Percentiles rank a stretch among this genome's conserved stretches.
Evolutionary conservation across 2,329 filamentous ascomycete species (phyloP).

Genomic region (Lachnellula hyalina): DNA sequence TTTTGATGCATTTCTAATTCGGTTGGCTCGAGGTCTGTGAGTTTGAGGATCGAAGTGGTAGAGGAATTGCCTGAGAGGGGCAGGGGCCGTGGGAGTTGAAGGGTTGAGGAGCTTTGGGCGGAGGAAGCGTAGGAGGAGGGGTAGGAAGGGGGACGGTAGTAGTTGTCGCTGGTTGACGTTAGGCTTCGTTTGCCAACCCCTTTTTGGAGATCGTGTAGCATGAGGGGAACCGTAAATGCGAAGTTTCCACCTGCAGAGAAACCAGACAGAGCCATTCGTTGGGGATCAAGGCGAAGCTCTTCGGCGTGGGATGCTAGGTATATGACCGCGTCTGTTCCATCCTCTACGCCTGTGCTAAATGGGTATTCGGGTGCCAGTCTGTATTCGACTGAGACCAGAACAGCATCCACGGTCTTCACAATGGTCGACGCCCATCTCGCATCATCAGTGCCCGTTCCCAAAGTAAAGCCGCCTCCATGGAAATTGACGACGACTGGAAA

Average conservation of each 20-base stretch:
- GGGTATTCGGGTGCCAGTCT: conserved; percentile 61
- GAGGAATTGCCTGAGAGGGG: conserved; percentile 1
- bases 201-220: conserved; percentile 39
- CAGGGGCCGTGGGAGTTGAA: conserved; percentile 11
- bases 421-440: conserved; percentile 54
- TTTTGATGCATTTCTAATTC: conserved; percentile 26
- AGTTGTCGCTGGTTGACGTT: conserved; percentile 5
- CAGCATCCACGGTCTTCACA: conserved; percentile 44
- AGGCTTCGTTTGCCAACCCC: conserved; percentile 35
- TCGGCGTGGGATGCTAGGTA: conserved; percentile 52
- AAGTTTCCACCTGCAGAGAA: conserved; percentile 49
- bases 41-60: conserved; percentile 23
- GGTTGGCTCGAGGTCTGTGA: conserved; percentile 29
- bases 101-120: conserved; percentile 8
- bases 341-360: conserved; percentile 60
- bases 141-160: neutral
- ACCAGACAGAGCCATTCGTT: conserved; percentile 53
- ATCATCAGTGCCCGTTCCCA: conserved; percentile 59
- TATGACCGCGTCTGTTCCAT: conserved; percentile 58
- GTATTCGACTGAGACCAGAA: conserved; percentile 62
- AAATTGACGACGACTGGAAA: conserved; percentile 57
- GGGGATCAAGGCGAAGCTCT: conserved; percentile 52
- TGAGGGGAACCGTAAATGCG: conserved; percentile 34
- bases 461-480: conserved; percentile 62
- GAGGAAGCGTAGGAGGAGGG: neutral